Conservation (phyloP, 2,329 filamentous ascomycete species). For the Colletotrichum musicola region DNA sequence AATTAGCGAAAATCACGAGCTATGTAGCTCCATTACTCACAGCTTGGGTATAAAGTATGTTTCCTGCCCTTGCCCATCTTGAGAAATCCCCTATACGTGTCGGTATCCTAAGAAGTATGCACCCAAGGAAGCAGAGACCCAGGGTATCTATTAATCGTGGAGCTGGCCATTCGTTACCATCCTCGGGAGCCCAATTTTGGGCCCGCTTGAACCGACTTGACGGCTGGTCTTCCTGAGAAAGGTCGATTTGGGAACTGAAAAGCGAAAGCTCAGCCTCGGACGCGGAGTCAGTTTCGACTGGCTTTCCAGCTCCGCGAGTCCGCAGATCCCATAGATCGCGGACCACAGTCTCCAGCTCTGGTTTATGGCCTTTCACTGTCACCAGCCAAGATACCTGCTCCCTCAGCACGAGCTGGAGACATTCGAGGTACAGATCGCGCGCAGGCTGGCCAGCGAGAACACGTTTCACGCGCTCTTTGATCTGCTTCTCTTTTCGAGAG, state of each 20-base stretch:
- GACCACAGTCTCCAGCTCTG: slow-evolving; percentile 82
- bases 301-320: slow-evolving; percentile 56
- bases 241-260: slow-evolving; percentile 55
- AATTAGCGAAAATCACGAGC: neutral
- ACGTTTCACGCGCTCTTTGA: slow-evolving; percentile 63
- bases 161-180: slow-evolving; percentile 63
- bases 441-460: slow-evolving; percentile 76
- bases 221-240: slow-evolving; percentile 44
- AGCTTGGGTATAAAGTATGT: slow-evolving; percentile 79
- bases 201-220: slow-evolving; percentile 48
- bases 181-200: slow-evolving; percentile 59
- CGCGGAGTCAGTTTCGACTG: slow-evolving; percentile 44
- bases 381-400: slow-evolving; percentile 85
- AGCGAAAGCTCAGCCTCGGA: slow-evolving; percentile 48
- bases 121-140: slow-evolving; percentile 83
- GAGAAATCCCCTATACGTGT: slow-evolving; percentile 80
- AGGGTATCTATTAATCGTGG: slow-evolving; percentile 82
- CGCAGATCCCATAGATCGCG: slow-evolving; percentile 89
- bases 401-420: slow-evolving; percentile 85
- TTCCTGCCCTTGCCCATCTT: slow-evolving; percentile 74
- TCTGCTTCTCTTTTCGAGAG: slow-evolving; percentile 69
- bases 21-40: slow-evolving; percentile 54
- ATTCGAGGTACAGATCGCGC: slow-evolving; percentile 84
- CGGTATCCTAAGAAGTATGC: slow-evolving; percentile 80
- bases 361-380: slow-evolving; percentile 72